Evolutionary conservation across 23 red algal species (phyloP), one percentile per base, ranked within the genome.

Genomic region (Gracilariopsis chorda): DNA sequence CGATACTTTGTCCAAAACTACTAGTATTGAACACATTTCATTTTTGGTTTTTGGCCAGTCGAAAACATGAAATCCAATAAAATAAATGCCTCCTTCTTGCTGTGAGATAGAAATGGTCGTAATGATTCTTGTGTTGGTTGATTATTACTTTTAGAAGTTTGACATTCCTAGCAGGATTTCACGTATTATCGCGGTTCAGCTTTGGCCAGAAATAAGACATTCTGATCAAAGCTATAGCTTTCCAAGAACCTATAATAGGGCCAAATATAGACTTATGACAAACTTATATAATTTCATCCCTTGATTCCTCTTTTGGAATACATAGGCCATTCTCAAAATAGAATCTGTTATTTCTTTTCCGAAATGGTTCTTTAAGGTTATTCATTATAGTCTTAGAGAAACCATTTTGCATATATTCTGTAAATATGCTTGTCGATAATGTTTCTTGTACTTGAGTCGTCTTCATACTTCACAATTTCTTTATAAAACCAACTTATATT

Each of bases 21-120:
- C 58, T 1, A 68, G 20, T 13, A 84, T 69, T 49, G n/a, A n/a
- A 48, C 52, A 27, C 40, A 63, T 84, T 47, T 29, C 41, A 21
- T 51, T 23, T n/a, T 84, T 64, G 44, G 29, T 84, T 49, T 64
- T 84, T 69, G 80, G 80, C 28, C 45, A 32, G 2, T 84, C 59
- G 21, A 68, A 64, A n/a, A n/a, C 19, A 84, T 60, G 59, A 64
- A 84, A 0, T 84, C 59, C 59, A 84, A 67, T n/a, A 40, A 64
- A 48, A 84, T 84, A 9, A 45, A 25, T 84, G 63, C 58, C 58
- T 58, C 63, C 25, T 69, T 84, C 20, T 84, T 69, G 5, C 13
- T 11, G 21, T 14, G 32, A 19, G 80, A 20, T 20, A 58, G 34
- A 27, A 84, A 45, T 27, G 80, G 39, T 11, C 40, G 30, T 6